These are phyloP conservation scores for Capsicum pubescens DNA, from an alignment of 257 asterid genomes.

Conservation along the genomic window DNA sequence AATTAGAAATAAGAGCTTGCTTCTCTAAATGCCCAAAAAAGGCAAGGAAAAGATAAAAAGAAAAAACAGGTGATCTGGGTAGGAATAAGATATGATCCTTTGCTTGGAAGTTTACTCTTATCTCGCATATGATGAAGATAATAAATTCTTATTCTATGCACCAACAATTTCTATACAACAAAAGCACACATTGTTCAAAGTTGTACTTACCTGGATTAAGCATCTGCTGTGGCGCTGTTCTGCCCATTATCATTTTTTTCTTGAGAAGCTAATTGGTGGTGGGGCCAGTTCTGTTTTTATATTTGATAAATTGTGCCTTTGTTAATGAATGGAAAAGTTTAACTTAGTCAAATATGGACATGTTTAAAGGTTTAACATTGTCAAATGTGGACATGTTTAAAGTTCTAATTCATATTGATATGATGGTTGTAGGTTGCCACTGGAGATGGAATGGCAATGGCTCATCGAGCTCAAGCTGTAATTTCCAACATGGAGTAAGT, in stretches of 20 bases:
- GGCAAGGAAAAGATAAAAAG: background rate
- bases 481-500: conserved; percentile 99
- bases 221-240: background rate
- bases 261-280: background rate
- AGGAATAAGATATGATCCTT: background rate
- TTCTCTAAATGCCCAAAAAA: background rate
- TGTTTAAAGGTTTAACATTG: background rate
- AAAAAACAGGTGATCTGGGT: background rate
- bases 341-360: background rate
- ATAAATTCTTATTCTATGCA: background rate
- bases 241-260: background rate
- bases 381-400: background rate
- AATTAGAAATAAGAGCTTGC: background rate
- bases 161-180: background rate
- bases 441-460: conserved; percentile 99
- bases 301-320: background rate
- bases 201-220: background rate
- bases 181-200: background rate
- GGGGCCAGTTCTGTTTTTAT: background rate
- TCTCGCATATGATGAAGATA: background rate
- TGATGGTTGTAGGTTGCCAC: conserved; percentile 77
- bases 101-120: background rate
- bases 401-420: conserved; percentile 10
- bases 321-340: background rate
- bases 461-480: conserved; percentile 95